A percentile compares a stretch with the other conserved stretches of the same genome.
These are phyloP conservation scores for Salix exigua DNA, from an alignment of 345 rosid species.

Conservation along the genomic window DNA sequence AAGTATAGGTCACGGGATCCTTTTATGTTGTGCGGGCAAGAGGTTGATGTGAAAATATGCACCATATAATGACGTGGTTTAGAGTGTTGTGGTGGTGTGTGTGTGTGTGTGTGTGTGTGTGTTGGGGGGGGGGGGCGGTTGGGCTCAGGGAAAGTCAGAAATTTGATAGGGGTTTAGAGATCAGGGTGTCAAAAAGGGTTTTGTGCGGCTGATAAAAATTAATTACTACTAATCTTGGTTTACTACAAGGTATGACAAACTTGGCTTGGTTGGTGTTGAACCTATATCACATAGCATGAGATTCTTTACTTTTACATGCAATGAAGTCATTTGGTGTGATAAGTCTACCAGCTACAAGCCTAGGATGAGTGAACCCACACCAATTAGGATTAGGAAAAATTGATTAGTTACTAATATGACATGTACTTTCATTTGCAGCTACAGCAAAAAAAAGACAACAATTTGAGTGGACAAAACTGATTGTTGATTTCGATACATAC, in stretches of 20 bases:
- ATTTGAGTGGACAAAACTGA: not conserved
- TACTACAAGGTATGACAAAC: not conserved
- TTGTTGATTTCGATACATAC: conserved; percentile 12
- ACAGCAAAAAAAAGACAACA: not conserved
- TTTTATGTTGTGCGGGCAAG: not conserved
- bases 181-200: not conserved
- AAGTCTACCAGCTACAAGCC: not conserved
- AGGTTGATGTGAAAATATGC: not conserved
- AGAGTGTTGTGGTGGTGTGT: not conserved
- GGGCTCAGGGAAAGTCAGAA: not conserved
- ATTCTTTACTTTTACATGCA: not conserved
- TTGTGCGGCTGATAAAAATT: not conserved
- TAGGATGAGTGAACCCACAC: not conserved
- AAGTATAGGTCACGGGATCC: not conserved
- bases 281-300: not conserved
- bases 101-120: too few relatives aligned
- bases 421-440: not conserved
- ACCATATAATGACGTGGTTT: not conserved
- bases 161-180: not conserved
- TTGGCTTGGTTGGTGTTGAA: not conserved
- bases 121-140: too few relatives aligned
- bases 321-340: not conserved
- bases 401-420: not conserved
- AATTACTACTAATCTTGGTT: not conserved
- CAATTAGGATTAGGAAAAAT: not conserved